Percentiles rank a stretch among this genome's conserved stretches.
phyloP scores from a whole-genome alignment of 2,329 filamentous ascomycete species.

The Pseudogymnoascus sp. region DNA sequence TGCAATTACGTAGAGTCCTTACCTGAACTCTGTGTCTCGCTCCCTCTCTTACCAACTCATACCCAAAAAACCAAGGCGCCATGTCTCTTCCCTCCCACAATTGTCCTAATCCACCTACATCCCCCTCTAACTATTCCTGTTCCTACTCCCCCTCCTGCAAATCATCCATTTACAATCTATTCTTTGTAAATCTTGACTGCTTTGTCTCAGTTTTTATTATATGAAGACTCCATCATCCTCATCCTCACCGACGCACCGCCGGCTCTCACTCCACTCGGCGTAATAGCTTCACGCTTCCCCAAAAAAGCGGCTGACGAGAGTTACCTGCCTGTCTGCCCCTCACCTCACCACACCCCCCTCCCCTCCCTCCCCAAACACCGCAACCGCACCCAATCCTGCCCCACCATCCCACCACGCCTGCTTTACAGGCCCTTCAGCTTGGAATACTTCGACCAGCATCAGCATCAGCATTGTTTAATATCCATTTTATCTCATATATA shows the following conservation, averaged over 20 bases:
- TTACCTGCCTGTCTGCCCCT: conserved; percentile 6
- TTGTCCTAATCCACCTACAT: neutral
- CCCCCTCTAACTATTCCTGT: neutral
- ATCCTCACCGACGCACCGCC: neutral
- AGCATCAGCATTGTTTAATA: conserved; percentile 8
- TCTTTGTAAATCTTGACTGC: neutral
- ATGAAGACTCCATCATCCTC: neutral
- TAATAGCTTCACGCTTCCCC: neutral
- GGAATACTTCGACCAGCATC: neutral
- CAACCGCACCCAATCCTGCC: conserved; percentile 1
- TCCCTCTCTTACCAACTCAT: neutral
- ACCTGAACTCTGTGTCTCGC: neutral
- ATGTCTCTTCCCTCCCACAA: neutral
- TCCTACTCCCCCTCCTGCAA: neutral
- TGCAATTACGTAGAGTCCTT: conserved; percentile 2
- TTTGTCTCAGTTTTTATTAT: neutral
- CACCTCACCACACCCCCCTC: neutral
- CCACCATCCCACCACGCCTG: conserved; percentile 5
- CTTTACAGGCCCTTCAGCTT: conserved; percentile 3
- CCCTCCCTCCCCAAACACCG: neutral
- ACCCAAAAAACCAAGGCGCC: neutral
- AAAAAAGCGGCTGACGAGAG: neutral
- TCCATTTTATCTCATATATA: conserved; percentile 6
- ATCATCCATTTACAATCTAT: neutral
- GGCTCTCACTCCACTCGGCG: neutral